Base-by-base conservation (phyloP, 257 asterid genomes). In the Coffea canephora region DNA sequence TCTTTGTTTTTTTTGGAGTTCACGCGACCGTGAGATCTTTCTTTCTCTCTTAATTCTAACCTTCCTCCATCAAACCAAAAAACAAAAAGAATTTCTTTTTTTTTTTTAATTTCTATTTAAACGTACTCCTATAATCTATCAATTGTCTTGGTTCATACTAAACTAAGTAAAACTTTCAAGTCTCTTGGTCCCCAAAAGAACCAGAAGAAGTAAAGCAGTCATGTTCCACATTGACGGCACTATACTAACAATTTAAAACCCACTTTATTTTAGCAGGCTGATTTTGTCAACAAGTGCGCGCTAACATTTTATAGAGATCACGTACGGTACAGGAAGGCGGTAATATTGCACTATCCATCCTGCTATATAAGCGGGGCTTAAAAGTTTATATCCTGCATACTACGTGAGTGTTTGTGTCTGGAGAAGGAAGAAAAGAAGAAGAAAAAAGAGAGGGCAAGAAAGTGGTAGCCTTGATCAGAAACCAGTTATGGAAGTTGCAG, bases 401-500 rank as follows among this genome's bases (percentile, higher is more conserved):
- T 7, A 25, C 5, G 27, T 25, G 69, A 9, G 39, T 64, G 69
- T 25, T n/a, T 64, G 39, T 21, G 66, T 59, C 14, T 12, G 55
- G 3, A 11, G 14, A 27, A 6, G 66, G 8, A 59, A 12, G 21
- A 19, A 19, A 50, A 21, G 2, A 8, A 14, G 0, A 9, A 5
- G 25, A 59, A 5, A 4, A 55, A 59, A 59, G 27, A 59, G 65
- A 19, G 65, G 18, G 39, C 39, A 62, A 55, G 39, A 3, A 11
- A 11, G 36, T 62, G 39, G 36, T 62, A 62, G 7, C 39, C n/a
- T 62, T 25, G 69, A n/a, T 62, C 34, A 62, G 69, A n/a, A 25
- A n/a, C 36, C 41, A 65, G 41, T 27, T 27, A 76, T 76, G 80
- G 80, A 65, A 57, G 34, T 76, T 31, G 31, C 23, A 73, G 48